phyloP scores from a whole-genome alignment of 2,329 filamentous ascomycete species.

The Microsporum canis region DNA sequence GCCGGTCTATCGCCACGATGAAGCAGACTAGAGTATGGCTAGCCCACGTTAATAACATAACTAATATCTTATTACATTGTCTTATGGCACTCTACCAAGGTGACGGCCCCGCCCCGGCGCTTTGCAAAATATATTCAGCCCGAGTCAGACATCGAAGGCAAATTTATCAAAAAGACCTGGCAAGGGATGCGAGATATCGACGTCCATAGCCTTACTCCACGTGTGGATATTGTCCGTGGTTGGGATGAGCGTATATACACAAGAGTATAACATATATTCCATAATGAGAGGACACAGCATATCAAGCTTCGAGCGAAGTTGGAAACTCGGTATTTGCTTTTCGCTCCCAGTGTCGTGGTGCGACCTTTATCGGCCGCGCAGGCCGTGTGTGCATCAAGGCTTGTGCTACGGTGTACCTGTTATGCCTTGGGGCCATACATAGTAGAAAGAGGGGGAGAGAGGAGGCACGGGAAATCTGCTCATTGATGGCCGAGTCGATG shows the following conservation, averaged over 20 bases:
- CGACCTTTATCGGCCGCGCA: background rate
- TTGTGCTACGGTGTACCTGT: background rate
- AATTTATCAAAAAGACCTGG: background rate
- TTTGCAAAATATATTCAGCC: background rate
- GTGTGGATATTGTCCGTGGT: background rate
- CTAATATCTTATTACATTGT: too few relatives aligned
- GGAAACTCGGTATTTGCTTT: constrained; percentile 3
- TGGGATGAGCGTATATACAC: background rate
- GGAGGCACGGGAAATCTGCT: too few relatives aligned
- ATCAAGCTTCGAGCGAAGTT: background rate
- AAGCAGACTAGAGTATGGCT: background rate
- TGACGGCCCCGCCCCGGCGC: background rate
- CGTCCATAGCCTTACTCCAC: background rate
- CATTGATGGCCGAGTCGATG: too few relatives aligned
- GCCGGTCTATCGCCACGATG: background rate
- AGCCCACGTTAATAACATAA: background rate
- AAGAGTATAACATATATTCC: background rate
- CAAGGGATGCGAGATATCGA: background rate
- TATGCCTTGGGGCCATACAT: background rate
- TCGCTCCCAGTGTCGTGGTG: background rate
- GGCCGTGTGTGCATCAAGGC: background rate
- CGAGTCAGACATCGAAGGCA: background rate
- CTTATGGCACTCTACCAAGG: background rate
- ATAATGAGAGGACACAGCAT: background rate
- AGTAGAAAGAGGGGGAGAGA: too few relatives aligned